Base-by-base conservation (phyloP, 257 asterid genomes). In the Petunia axillaris region DNA sequence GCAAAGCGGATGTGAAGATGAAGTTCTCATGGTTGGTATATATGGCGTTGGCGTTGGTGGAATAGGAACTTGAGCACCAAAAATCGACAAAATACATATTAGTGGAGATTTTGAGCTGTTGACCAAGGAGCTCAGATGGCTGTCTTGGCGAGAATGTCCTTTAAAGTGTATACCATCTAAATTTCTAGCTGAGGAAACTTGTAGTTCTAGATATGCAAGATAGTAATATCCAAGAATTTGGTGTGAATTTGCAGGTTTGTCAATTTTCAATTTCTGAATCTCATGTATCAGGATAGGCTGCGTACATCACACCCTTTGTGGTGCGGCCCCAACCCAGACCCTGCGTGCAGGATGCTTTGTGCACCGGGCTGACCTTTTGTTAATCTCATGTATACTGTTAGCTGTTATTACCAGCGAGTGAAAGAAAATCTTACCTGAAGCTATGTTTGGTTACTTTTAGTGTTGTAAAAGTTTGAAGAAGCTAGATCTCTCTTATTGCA, bases 391-490 rank as follows among this genome's bases (percentile, higher is more conserved):
- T 6, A 13, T 43, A 7, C n/a, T n/a, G n/a, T n/a, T n/a, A n/a
- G n/a, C 6, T 57, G 16, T 38, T 35, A 76, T 54, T 1, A 4
- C n/a, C 37, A 76, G 0, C 57, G 11, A 0, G 41, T 6, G 48
- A 57, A 38, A n/a, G 5, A 41, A 66, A 66, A 41, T 11, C 5
- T 37, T 38, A 13, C 16, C 14, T 9, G 55, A 1, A 76, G 57
- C 3, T n/a, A 46, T 74, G 8, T 46, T 74, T 43, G 4, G 39
- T 74, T 74, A 46, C 46, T 55, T n/a, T 13, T 60, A 37, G 64
- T 76, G 16, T 58, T 39, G 68, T 63, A 76, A 4, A 46, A 58
- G n/a, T 35, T 76, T 76, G 80, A 76, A 55, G 41, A 1, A 1
- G 4, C 11, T 76, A 35, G 5, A 76, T 59, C 70, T 76, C 35